Percentiles rank a stretch among this genome's conserved stretches.
Evolutionary conservation across 495 filamentous ascomycete genomes (phyloP).

Genomic region (Lasiosphaeria hispida): DNA sequence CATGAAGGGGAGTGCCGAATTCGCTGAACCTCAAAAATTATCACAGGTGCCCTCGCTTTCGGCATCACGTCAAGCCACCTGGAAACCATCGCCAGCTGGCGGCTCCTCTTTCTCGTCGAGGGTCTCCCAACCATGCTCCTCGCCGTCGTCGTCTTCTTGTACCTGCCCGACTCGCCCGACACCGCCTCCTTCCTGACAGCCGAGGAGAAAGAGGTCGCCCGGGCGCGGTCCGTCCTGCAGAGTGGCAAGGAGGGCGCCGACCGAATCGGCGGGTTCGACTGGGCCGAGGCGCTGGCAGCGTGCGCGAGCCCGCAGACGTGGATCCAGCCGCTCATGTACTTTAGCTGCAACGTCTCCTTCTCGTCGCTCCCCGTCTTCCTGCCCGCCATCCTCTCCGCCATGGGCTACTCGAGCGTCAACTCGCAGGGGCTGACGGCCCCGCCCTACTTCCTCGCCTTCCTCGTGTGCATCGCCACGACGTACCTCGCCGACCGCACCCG

Average conservation of each 20-base stretch:
- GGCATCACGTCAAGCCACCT: constrained; percentile 71
- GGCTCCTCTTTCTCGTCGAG: constrained; percentile 80
- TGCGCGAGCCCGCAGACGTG: constrained; percentile 60
- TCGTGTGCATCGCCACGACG: constrained; percentile 63
- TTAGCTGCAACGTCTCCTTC: constrained; percentile 64
- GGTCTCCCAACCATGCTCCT: constrained; percentile 69
- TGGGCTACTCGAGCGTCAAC: constrained; percentile 71
- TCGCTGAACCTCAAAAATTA: too few relatives aligned
- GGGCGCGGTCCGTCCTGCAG: constrained; percentile 59
- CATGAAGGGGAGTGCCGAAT: too few relatives aligned
- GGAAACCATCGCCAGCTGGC: constrained; percentile 67
- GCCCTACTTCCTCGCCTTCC: constrained; percentile 75
- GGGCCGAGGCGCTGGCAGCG: constrained; percentile 56
- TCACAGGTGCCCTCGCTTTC: constrained; percentile 65
- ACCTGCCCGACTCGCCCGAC: constrained; percentile 68
- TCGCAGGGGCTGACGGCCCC: constrained; percentile 81
- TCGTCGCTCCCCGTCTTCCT: constrained; percentile 85
- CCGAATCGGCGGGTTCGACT: constrained; percentile 52
- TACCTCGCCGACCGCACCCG: constrained; percentile 71
- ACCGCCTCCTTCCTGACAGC: constrained; percentile 67
- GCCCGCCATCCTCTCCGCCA: constrained; percentile 72
- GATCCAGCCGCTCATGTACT: constrained; percentile 46
- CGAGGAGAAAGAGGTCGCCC: constrained; percentile 69
- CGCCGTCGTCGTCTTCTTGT: constrained; percentile 64
- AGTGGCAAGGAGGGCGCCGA: constrained; percentile 50